Base-by-base conservation (phyloP, 1,139 yeast species). In the Lodderomyces margitis region DNA sequence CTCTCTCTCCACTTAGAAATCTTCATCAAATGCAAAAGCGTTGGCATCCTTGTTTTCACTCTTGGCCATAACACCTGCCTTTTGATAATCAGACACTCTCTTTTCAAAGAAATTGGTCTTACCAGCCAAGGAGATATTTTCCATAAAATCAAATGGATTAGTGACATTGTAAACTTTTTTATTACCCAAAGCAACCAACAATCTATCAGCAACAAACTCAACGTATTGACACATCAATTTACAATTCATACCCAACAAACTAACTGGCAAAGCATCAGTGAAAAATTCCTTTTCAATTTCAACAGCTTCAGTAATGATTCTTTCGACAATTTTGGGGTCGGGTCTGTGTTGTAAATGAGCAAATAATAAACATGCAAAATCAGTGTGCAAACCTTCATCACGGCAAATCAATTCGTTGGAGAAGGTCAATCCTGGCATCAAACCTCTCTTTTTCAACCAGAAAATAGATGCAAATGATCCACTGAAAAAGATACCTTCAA, bases 91-190 rank as follows among this genome's bases (percentile, higher is more conserved):
- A 47, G 96, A 86, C 48, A 92, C 98, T 70, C 98, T 86, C 81
- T 92, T 92, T 78, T 92, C 99, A 62, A 92, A 92, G 80, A 94
- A 92, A 75, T 92, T 92, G 56, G 98, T 91, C 80, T 92, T 92
- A 68, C 98, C 98, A 46, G 96, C 94, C 57, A 92, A 80, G 19
- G 98, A 89, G 58, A 89, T 89, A 74, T 89, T 89, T 73, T 92
- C 99, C 98, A 92, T 92, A 63, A 91, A 92, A 68, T 91, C 98
- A 66, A 92, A 92, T 64, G 99, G 99, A 66, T 92, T 94, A 49
- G 86, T 72, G 47, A 78, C 92, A 60, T 88, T 87, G 80, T 83
- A 92, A 50, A 78, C 75, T 75, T 91, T 89, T 67, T 83, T 76
- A 76, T 88, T 87, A 54, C 98, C 98, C 54, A 92, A 78, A 10